Evolutionary conservation across 208 protist species (phyloP).

Genomic region (Leishmania aethiopica): DNA sequence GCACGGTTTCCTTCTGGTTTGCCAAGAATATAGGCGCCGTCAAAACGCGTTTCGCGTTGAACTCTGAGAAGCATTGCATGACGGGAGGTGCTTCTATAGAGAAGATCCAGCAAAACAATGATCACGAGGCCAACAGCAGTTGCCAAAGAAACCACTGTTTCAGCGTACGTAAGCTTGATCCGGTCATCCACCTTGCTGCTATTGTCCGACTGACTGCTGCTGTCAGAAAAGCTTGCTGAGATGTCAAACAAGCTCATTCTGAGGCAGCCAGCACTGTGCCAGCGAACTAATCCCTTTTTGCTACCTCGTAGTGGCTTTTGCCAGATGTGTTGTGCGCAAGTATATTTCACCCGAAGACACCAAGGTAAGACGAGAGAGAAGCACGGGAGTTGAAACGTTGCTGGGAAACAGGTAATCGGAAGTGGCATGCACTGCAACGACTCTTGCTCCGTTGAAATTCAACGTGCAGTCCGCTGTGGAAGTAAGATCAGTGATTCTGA

Average conservation of each 20-base stretch:
- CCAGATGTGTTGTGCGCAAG: not conserved
- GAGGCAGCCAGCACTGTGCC: not conserved
- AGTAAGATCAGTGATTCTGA: not conserved
- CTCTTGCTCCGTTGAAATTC: too few species aligned
- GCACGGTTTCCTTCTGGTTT: conserved; percentile 46
- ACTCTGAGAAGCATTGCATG: conserved; percentile 55
- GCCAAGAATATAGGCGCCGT: conserved; percentile 71
- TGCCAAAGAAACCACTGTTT: conserved; percentile 77
- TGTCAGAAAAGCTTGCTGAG: conserved; percentile 1
- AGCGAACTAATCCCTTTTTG: not conserved
- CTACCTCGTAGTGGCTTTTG: not conserved
- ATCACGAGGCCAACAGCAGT: conserved; percentile 70
- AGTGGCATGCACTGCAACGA: not conserved
- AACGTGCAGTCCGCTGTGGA: not conserved
- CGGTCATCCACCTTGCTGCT: conserved; percentile 9
- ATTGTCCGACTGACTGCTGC: not conserved
- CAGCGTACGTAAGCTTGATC: conserved; percentile 58
- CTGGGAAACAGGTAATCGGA: not conserved
- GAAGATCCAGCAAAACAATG: conserved; percentile 56
- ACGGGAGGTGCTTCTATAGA: conserved; percentile 59
- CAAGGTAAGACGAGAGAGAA: not conserved
- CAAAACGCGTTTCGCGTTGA: conserved; percentile 76
- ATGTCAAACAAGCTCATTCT: not conserved
- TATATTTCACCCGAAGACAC: not conserved
- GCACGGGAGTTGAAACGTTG: not conserved